Percentiles rank a stretch among this genome's conserved stretches.
These are phyloP conservation scores for Rubia yunnanensis DNA, from an alignment of 257 asterid genomes.

Conservation along the genomic window DNA sequence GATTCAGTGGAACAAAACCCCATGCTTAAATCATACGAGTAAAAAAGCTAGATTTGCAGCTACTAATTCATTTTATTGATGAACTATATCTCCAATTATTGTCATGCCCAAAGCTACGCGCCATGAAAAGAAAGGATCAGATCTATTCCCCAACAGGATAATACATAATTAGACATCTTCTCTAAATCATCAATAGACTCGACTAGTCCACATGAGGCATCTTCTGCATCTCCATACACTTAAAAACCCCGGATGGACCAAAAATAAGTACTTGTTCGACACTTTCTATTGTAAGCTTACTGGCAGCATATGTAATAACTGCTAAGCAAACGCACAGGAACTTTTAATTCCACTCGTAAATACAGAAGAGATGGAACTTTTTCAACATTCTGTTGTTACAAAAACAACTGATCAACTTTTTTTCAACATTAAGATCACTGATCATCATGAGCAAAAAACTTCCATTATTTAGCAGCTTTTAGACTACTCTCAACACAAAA, in stretches of 20 bases:
- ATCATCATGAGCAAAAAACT: neutral
- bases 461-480: neutral
- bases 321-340: neutral
- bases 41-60: neutral
- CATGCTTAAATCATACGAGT: neutral
- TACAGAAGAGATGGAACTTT: neutral
- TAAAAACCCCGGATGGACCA: neutral
- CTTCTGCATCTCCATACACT: neutral
- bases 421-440: too few species aligned
- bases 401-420: neutral
- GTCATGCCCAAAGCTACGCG: neutral
- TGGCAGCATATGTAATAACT: neutral
- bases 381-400: neutral
- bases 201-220: neutral
- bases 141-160: neutral
- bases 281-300: neutral
- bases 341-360: neutral
- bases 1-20: neutral
- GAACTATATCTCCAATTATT: neutral
- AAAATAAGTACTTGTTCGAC: neutral
- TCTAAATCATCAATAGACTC: neutral
- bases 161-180: neutral
- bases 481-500: neutral
- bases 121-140: constrained; percentile 1
- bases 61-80: neutral